Evolutionary conservation across 1,139 yeast genomes (phyloP).

Genomic region (Hanseniaspora sp.): DNA sequence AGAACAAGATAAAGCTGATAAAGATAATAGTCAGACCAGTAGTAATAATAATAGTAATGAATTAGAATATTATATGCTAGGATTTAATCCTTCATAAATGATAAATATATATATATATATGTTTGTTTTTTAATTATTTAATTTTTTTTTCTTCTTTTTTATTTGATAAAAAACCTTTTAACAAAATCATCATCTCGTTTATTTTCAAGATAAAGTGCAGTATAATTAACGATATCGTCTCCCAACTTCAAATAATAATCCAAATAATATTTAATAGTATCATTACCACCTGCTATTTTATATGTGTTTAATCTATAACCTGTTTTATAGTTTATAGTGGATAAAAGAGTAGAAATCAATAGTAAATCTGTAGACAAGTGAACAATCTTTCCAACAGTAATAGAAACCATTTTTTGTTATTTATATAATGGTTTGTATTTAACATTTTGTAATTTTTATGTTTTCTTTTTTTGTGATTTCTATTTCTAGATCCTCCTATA

Average conservation of each 20-base stretch:
- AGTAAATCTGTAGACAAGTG: conserved; percentile 68
- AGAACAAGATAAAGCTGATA: not conserved
- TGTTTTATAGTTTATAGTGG: conserved; percentile 81
- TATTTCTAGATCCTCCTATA: too few species aligned
- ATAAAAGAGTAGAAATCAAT: conserved; percentile 68
- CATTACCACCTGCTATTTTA: conserved; percentile 30
- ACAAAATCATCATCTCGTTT: not conserved
- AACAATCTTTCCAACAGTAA: conserved; percentile 41
- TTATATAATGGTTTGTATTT: not conserved
- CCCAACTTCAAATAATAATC: conserved; percentile 68
- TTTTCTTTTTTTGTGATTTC: not conserved
- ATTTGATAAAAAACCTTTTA: conserved; percentile 4
- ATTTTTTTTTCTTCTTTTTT: not conserved
- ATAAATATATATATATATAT: not conserved
- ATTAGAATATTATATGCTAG: conserved; percentile 17
- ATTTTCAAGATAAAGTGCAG: conserved; percentile 23
- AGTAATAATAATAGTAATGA: conserved; percentile 22
- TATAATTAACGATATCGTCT: conserved; percentile 67
- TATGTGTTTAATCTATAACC: conserved; percentile 51
- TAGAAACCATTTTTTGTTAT: conserved; percentile 6
- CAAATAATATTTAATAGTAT: conserved; percentile 49
- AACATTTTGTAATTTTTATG: too few species aligned
- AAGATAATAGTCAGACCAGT: conserved; percentile 13
- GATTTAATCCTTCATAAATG: conserved; percentile 12
- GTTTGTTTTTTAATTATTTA: not conserved